Percentiles rank a stretch among this genome's conserved stretches.
phyloP scores from a whole-genome alignment of 2,329 filamentous ascomycete genomes.

The Xylariaceae sp. region DNA sequence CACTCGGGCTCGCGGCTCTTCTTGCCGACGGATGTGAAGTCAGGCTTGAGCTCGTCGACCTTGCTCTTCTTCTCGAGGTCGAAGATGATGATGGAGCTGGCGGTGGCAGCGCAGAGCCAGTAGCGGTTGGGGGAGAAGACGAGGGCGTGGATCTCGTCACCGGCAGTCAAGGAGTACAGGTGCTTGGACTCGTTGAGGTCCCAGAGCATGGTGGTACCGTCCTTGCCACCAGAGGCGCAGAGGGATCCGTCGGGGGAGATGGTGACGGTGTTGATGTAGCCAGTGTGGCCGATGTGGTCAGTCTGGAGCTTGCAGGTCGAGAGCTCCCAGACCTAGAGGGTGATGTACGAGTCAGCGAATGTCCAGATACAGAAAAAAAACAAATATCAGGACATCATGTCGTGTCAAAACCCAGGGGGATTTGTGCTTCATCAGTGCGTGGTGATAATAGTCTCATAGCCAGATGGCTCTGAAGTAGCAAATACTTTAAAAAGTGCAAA shows the following conservation, averaged over 20 bases:
- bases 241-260: conserved; percentile 99
- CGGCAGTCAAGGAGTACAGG: conserved; percentile 98
- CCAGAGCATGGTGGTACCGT: conserved; percentile 99
- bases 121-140: conserved; percentile 99
- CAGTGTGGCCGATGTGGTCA: conserved; percentile 99
- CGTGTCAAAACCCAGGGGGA: neutral
- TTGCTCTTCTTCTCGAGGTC: conserved; percentile 99
- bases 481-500: conserved; percentile 87
- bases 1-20: conserved; percentile 99
- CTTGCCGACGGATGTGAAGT: conserved; percentile 94
- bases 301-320: conserved; percentile 99
- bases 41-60: conserved; percentile 99
- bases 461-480: conserved; percentile 99
- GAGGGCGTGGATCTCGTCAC: conserved; percentile 99
- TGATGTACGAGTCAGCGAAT: conserved; percentile 26
- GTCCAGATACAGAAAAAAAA: neutral
- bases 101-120: conserved; percentile 98
- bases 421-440: conserved; percentile 62
- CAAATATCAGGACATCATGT: neutral
- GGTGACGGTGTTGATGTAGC: conserved; percentile 99
- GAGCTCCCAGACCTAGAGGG: conserved; percentile 89
- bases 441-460: conserved; percentile 99
- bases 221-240: conserved; percentile 98
- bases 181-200: conserved; percentile 99
- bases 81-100: conserved; percentile 99